These are phyloP conservation scores for Candida endomychidarum DNA, from an alignment of 805 yeast genomes.

Conservation along the genomic window DNA sequence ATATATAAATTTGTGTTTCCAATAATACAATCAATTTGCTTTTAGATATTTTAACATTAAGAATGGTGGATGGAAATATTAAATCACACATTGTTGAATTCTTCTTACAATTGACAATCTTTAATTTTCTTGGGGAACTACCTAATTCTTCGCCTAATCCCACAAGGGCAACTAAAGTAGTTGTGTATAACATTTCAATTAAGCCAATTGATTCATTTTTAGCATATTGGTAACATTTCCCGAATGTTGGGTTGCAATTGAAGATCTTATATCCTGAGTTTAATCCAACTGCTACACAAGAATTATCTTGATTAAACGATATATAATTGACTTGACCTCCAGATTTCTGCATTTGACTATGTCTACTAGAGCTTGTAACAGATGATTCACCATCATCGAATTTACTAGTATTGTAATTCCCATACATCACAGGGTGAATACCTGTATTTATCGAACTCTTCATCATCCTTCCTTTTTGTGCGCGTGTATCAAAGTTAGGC, in stretches of 20 bases:
- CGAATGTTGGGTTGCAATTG: conserved; percentile 60
- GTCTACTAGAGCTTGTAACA: conserved; percentile 15
- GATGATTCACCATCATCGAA: conserved; percentile 20
- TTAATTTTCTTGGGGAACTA: conserved; percentile 76
- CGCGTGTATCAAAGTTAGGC: no score
- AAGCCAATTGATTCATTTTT: conserved; percentile 59
- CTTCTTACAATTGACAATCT: conserved; percentile 80
- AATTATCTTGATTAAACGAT: conserved; percentile 83
- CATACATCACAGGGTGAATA: conserved; percentile 14
- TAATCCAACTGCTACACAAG: conserved; percentile 76
- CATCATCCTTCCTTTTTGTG: conserved; percentile 16
- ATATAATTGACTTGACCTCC: conserved; percentile 37
- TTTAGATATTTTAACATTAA: conserved; percentile 38
- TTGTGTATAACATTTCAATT: conserved; percentile 87
- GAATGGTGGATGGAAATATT: conserved; percentile 41
- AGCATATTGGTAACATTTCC: conserved; percentile 32
- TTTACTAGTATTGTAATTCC: conserved; percentile 5
- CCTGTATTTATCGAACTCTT: conserved; percentile 17
- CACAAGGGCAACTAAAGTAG: conserved; percentile 82
- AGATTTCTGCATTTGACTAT: conserved; percentile 12
- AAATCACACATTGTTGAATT: conserved; percentile 44
- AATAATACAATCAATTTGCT: conserved; percentile 36
- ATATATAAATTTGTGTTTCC: conserved; percentile 45
- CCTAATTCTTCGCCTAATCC: conserved; percentile 72
- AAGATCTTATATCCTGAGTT: conserved; percentile 66